phyloP scores from a whole-genome alignment of 164 flowering plant species.

The Platanus orientalis region DNA sequence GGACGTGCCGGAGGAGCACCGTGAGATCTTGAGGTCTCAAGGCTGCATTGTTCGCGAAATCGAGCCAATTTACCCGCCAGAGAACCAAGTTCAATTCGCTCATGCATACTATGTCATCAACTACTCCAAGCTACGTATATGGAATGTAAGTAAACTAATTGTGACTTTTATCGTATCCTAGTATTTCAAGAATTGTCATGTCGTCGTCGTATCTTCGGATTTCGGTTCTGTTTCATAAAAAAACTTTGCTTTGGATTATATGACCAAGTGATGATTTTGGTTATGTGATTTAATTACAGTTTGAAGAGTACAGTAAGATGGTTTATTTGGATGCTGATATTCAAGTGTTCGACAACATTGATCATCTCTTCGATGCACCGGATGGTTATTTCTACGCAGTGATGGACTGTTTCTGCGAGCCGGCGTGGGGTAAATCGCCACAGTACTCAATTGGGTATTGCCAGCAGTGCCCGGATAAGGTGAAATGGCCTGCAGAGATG shows the following conservation, averaged over 20 bases:
- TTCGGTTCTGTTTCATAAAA: too few relatives aligned
- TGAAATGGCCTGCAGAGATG: slow-evolving; percentile 21
- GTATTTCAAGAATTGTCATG: too few relatives aligned
- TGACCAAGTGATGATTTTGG: too few relatives aligned
- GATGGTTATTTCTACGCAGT: slow-evolving; percentile 24
- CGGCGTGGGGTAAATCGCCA: slow-evolving; percentile 20
- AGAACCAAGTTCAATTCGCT: slow-evolving; percentile 19
- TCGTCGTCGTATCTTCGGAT: too few relatives aligned
- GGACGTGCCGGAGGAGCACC: slow-evolving; percentile 24
- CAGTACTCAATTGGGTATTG: slow-evolving; percentile 24
- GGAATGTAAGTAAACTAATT: slow-evolving; percentile 13
- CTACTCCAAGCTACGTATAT: slow-evolving; percentile 27
- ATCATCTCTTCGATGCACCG: slow-evolving; percentile 21
- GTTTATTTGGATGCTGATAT: slow-evolving; percentile 25
- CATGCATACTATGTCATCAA: slow-evolving; percentile 24
- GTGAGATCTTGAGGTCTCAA: slow-evolving; percentile 14
- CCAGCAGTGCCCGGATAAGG: too few relatives aligned
- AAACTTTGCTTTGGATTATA: too few relatives aligned
- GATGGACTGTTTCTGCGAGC: too few relatives aligned
- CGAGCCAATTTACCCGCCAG: slow-evolving; percentile 20
- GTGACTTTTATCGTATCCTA: neutral
- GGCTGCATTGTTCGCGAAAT: slow-evolving; percentile 24
- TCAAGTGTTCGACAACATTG: slow-evolving; percentile 25
- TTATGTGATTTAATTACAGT: slow-evolving; percentile 5
- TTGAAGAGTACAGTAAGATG: slow-evolving; percentile 26